Evolutionary conservation across 306 rosid species (phyloP), one percentile per base, ranked within the genome.

Genomic region (Chamaecrista fasciculata): DNA sequence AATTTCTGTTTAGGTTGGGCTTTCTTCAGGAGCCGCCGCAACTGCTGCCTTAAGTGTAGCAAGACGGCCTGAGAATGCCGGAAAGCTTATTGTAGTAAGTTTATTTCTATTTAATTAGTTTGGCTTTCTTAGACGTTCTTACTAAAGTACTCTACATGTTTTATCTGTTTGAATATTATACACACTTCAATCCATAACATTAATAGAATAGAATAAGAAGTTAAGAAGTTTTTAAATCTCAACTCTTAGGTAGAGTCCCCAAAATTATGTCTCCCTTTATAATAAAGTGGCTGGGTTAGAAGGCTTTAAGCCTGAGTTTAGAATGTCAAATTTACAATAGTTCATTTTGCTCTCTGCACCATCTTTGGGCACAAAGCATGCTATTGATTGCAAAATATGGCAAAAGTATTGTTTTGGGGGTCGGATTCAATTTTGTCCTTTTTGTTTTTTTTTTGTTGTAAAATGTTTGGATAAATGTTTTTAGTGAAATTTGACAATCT

Each of bases 21-120:
- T 90, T 71, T 93, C 97, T 68, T 93, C 97, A 16, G 98, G 98
- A 77, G 98, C 97, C 53, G 98, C 98, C 65, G 96, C 97, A 11
- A 94, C 86, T 5, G 98, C 98, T 52, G 97, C 97, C 71, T 58
- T 93, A 71, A 82, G 74, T 75, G 78, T 90, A 76, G 97, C 90
- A 70, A 85, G 85, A 75, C 82, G 96, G 70, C 86, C 96, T 25
- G 96, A 90, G 78, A 88, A 90, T 72, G 75, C 91, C 51, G 94
- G 97, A 70, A 93, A 88, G 70, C 91, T 93, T 58, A 83, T 93
- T 60, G 85, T 37, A 62, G 98, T 93, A 66, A 80, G 93, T 85
- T 66, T 39, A 11, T 75, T 69, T 77, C 36, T 67, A 69, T 67
- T 61, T 63, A 49, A 11, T 49, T 52, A 56, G 57, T 33, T 72